A percentile compares a stretch with the other conserved stretches of the same genome.
phyloP scores from a whole-genome alignment of 306 rosid species.

The Begonia fuchsioides region DNA sequence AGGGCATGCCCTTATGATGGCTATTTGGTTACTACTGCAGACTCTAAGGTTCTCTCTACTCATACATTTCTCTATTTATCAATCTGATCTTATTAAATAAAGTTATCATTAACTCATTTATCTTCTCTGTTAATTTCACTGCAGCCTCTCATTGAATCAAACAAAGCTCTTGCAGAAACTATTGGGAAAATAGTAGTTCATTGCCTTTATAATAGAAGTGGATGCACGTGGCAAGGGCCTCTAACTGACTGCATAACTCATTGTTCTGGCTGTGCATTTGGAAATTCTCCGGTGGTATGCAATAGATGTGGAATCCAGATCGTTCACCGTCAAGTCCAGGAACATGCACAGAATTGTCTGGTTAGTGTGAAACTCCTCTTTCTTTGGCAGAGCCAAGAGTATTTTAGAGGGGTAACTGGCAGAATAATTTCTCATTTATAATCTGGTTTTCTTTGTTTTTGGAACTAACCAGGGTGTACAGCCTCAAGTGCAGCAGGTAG shows the following conservation, averaged over 20 bases:
- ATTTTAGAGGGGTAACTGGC: neutral
- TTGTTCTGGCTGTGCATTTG: slow-evolving; percentile 78
- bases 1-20: slow-evolving; percentile 96
- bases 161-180: slow-evolving; percentile 72
- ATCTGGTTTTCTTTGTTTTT: slow-evolving; percentile 8
- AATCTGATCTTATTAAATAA: slow-evolving; percentile 1
- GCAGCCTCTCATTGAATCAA: slow-evolving; percentile 77
- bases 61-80: no score
- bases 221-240: slow-evolving; percentile 93
- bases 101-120: no score
- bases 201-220: slow-evolving; percentile 84
- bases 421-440: neutral
- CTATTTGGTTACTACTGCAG: slow-evolving; percentile 82
- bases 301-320: slow-evolving; percentile 85
- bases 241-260: slow-evolving; percentile 70
- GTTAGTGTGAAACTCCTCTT: slow-evolving; percentile 28
- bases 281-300: slow-evolving; percentile 91
- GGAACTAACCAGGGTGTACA: slow-evolving; percentile 52
- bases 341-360: slow-evolving; percentile 78
- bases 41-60: slow-evolving; percentile 55
- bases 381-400: no score
- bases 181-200: slow-evolving; percentile 89
- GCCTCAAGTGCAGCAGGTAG: slow-evolving; percentile 50
- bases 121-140: slow-evolving; percentile 1
- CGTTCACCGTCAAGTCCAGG: slow-evolving; percentile 90